Evolutionary conservation across 1,284 basidiomycete species (phyloP).

Genomic region (Prillingera fragicola): DNA sequence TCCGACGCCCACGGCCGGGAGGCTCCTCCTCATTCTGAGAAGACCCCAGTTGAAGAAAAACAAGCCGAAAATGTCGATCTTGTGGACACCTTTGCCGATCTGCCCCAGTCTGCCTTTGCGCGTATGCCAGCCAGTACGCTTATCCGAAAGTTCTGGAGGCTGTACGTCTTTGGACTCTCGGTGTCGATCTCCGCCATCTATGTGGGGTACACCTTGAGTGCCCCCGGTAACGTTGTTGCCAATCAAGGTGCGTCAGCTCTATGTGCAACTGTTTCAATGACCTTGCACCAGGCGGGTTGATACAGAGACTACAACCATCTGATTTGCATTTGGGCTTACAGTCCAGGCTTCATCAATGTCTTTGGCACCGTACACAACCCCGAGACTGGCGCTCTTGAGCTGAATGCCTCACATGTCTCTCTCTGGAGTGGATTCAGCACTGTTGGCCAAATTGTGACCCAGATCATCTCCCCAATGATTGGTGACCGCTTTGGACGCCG

Average conservation of each 20-base stretch:
- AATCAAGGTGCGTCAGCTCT: conserved; percentile 1
- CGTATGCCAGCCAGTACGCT: too few species aligned
- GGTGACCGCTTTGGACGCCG: conserved; percentile 1
- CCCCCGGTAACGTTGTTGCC: conserved; percentile 8
- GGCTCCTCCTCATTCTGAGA: too few species aligned
- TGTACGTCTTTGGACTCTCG: conserved; percentile 6
- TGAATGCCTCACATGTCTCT: conserved; percentile 4
- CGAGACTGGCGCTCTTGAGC: not conserved
- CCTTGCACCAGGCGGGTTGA: not conserved
- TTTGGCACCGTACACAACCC: conserved; percentile 4
- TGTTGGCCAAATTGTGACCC: not conserved
- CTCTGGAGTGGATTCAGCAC: conserved; percentile 6
- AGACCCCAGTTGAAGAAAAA: too few species aligned
- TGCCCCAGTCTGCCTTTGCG: too few species aligned
- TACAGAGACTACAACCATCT: too few species aligned
- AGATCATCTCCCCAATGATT: not conserved
- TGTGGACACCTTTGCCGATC: too few species aligned
- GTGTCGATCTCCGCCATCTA: conserved; percentile 16
- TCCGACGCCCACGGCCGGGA: too few species aligned
- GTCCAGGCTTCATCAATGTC: not conserved
- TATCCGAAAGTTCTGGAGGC: conserved; percentile 19
- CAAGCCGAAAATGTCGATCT: too few species aligned
- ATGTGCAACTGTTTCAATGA: not conserved
- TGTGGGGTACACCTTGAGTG: conserved; percentile 10
- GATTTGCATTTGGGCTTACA: too few species aligned